These are phyloP conservation scores for Arthrobotrys musiformis DNA, from an alignment of 2,329 filamentous ascomycete species.

Conservation along the genomic window DNA sequence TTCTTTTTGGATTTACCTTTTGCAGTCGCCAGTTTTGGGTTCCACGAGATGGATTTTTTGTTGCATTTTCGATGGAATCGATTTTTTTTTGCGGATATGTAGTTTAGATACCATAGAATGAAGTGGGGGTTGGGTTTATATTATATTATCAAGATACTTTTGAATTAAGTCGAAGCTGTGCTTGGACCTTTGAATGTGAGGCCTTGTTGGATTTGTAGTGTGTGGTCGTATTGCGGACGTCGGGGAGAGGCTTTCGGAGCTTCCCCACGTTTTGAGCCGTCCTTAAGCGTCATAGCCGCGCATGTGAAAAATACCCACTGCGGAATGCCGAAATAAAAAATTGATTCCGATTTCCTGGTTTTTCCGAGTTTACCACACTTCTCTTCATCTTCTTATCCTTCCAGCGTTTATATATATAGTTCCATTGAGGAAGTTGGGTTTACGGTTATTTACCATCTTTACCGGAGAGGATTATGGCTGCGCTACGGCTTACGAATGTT, in stretches of 20 bases:
- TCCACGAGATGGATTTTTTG: too few species aligned
- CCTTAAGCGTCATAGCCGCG: conserved; percentile 25
- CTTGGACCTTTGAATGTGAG: too few species aligned
- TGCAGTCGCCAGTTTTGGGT: too few species aligned
- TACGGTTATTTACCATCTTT: too few species aligned
- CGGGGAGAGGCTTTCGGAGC: background rate
- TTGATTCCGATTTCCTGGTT: background rate
- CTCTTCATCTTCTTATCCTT: background rate
- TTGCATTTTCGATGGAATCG: too few species aligned
- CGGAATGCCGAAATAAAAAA: conserved; percentile 21
- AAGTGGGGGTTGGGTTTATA: too few species aligned
- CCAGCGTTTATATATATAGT: background rate
- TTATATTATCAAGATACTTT: too few species aligned
- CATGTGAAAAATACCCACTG: conserved; percentile 36
- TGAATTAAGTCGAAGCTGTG: too few species aligned
- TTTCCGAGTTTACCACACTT: background rate
- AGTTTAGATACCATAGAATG: too few species aligned
- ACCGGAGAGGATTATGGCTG: conserved; percentile 14
- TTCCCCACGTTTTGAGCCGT: conserved; percentile 41
- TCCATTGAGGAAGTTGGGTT: background rate
- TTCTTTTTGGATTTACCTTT: background rate
- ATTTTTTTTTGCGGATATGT: too few species aligned
- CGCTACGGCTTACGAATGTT: conserved; percentile 6
- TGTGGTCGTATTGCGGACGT: too few species aligned
- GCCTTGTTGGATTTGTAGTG: too few species aligned